Evolutionary conservation across 257 asterid genomes (phyloP), one percentile per base, ranked within the genome.

Genomic region (Przewalskia tangutica): DNA sequence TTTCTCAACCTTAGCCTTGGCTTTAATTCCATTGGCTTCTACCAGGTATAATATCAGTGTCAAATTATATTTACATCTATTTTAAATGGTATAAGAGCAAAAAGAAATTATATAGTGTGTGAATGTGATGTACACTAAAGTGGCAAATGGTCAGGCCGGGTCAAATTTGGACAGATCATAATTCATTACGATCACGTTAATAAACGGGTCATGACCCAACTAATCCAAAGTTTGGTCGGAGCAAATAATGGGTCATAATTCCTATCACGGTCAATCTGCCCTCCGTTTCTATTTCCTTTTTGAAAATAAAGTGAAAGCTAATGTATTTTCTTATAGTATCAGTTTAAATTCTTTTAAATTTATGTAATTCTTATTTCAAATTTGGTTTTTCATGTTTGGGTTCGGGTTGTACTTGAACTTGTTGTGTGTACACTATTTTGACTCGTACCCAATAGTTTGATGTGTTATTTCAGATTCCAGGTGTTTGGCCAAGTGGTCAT

Each of bases 1-100:
- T 89, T 94, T 80, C 97, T 94, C 86, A 94, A 94, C 78, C 92
- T 94, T 85, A 94, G 98, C 82, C 83, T 94, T 87, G 98, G 98
- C 27, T 94, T 94, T 66, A 94, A 94, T 81, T 94, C 98, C 80
- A 92, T 94, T 75, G 98, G 98, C 9, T 93, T 94, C 88, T 94
- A 94, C 51, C 98, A 94, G 97, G 98, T 94, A 7, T 76, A 54
- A 13, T 18, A 58, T 64, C 11, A 34, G 13, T 7, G 20, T 73
- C 54, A 16, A 62, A 59, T 18, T 18, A 13, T 23, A 51, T 4
- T 1, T 48, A 46, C 53, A 53, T 48, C 53, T 48, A 53, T 12
- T 53, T 53, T 12, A 11, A 53, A 11, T 11, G 17, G 12, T 53
- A 13, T 56, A 7, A 6, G 62, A 56, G 20, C 27, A 5, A 56